Conservation (phyloP, 352 stramenopile genomes). For the Thalassiosira allenii region DNA sequence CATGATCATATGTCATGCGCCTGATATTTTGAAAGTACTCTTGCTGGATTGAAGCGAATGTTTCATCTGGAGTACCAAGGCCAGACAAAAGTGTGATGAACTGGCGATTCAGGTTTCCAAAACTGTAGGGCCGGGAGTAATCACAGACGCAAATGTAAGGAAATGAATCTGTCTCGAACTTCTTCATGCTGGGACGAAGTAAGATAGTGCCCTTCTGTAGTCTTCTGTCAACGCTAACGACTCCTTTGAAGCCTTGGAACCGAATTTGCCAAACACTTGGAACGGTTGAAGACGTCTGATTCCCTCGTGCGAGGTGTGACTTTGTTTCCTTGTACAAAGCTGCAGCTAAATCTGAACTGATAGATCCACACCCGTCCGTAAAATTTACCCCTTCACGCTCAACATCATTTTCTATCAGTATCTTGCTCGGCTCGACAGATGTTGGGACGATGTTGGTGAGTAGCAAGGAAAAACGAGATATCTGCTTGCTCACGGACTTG, state of each 20-base stretch:
- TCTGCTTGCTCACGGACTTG: constrained; percentile 19
- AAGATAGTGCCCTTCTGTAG: constrained; percentile 23
- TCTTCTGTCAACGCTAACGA: constrained; percentile 14
- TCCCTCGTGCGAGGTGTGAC: not conserved
- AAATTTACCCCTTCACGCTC: constrained; percentile 16
- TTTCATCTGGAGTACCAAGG: constrained; percentile 27
- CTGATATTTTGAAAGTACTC: constrained; percentile 28
- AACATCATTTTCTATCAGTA: constrained; percentile 18
- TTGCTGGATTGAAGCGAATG: constrained; percentile 23
- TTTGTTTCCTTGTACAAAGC: constrained; percentile 4
- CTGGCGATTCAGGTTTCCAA: constrained; percentile 38
- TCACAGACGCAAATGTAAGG: constrained; percentile 27
- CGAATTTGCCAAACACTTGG: constrained; percentile 48
- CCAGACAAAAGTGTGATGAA: constrained; percentile 43
- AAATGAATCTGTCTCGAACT: constrained; percentile 31
- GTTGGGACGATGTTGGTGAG: constrained; percentile 31
- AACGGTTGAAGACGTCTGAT: not conserved
- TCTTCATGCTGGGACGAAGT: constrained; percentile 28
- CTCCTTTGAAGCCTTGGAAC: constrained; percentile 38
- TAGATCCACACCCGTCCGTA: constrained; percentile 28
- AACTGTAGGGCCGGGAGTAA: constrained; percentile 32
- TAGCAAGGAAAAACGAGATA: constrained; percentile 29
- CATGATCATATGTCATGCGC: constrained; percentile 12
- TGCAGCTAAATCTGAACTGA: constrained; percentile 16
- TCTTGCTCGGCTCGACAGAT: constrained; percentile 6